Percentiles rank a stretch among this genome's conserved stretches.
Conservation (phyloP, 345 rosid genomes). For the Sisymbrium altissimum region DNA sequence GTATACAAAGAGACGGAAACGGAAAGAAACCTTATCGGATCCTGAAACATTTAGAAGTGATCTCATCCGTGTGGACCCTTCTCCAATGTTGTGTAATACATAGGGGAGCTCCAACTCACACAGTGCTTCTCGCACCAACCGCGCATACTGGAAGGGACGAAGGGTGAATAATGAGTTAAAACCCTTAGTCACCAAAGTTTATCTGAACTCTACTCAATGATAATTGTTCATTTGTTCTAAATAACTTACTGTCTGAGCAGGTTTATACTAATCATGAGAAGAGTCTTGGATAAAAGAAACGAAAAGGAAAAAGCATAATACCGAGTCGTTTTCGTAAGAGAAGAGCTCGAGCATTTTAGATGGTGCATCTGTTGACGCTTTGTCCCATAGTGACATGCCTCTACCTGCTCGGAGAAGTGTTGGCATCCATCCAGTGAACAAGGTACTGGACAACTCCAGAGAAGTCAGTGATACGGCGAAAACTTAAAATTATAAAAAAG, state of each 20-base stretch:
- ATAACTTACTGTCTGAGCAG: neutral
- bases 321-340: slow-evolving; percentile 76
- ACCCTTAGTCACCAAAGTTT: neutral
- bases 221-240: neutral
- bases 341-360: slow-evolving; percentile 66
- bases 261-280: neutral
- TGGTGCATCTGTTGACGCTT: slow-evolving; percentile 47
- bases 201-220: neutral
- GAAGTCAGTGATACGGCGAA: slow-evolving; percentile 4
- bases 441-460: slow-evolving; percentile 47
- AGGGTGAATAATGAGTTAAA: neutral
- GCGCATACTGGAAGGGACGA: slow-evolving; percentile 47
- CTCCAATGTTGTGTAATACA: slow-evolving; percentile 68
- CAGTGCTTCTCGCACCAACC: slow-evolving; percentile 81
- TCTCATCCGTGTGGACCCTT: slow-evolving; percentile 48
- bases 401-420: slow-evolving; percentile 81
- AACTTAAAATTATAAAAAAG: neutral
- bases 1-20: neutral
- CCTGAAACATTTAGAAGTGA: slow-evolving; percentile 57
- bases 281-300: slow-evolving; percentile 4
- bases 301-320: slow-evolving; percentile 15
- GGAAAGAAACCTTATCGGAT: slow-evolving; percentile 52
- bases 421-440: slow-evolving; percentile 88
- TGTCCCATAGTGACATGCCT: slow-evolving; percentile 79
- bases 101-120: slow-evolving; percentile 86